Conservation (phyloP, 345 rosid genomes). For the Murraya paniculata region DNA sequence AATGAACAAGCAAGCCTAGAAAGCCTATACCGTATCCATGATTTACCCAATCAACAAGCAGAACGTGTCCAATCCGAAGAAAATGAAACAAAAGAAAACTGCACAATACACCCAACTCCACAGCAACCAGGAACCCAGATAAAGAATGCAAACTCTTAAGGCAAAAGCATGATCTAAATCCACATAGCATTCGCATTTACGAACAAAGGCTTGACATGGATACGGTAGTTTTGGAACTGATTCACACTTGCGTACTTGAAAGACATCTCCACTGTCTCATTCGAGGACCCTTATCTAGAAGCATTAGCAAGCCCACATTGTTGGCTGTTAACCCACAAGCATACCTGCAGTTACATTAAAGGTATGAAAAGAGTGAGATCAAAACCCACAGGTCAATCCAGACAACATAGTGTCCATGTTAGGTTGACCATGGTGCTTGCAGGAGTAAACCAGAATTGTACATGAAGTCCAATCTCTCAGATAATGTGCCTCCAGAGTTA, state of each 20-base stretch:
- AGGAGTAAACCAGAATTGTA: neutral
- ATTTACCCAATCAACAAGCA: slow-evolving; percentile 23
- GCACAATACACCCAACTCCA: slow-evolving; percentile 30
- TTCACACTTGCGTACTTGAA: slow-evolving; percentile 67
- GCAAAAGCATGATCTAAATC: slow-evolving; percentile 15
- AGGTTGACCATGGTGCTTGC: neutral
- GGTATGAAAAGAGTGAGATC: neutral
- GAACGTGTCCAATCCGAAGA: slow-evolving; percentile 21
- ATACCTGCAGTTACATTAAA: slow-evolving; percentile 42
- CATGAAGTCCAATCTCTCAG: neutral
- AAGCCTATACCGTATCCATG: slow-evolving; percentile 12
- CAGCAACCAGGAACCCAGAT: slow-evolving; percentile 19
- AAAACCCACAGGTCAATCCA: neutral
- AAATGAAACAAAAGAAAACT: slow-evolving; percentile 30
- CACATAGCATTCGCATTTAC: slow-evolving; percentile 22
- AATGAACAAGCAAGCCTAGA: slow-evolving; percentile 21
- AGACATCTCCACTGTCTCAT: slow-evolving; percentile 77
- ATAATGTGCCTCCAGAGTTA: neutral
- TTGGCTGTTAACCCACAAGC: slow-evolving; percentile 59
- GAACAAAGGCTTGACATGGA: slow-evolving; percentile 17
- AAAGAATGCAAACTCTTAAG: slow-evolving; percentile 19
- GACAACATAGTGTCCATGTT: neutral
- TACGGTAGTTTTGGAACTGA: neutral
- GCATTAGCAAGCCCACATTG: slow-evolving; percentile 76
- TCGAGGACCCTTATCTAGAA: slow-evolving; percentile 69